phyloP scores from a whole-genome alignment of 164 flowering plant species.

The Echeveria elegans region DNA sequence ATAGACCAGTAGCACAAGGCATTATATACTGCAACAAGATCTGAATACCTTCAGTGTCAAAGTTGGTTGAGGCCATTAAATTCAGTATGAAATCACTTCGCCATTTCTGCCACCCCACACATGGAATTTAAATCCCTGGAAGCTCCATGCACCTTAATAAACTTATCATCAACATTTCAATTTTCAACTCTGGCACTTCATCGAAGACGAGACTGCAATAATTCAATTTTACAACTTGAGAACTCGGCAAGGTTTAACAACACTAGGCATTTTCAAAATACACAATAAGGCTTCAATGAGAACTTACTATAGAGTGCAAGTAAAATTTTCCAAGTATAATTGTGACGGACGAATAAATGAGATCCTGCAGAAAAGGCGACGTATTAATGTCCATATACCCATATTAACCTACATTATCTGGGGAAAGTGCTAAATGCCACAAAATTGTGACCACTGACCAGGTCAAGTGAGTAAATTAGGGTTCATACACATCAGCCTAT shows the following conservation, averaged over 20 bases:
- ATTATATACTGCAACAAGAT: background rate
- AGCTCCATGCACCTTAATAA: background rate
- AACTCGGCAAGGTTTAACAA: too few species aligned
- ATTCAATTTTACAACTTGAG: background rate
- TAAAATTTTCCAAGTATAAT: too few species aligned
- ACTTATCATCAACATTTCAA: background rate
- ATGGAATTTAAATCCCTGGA: background rate
- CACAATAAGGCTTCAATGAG: background rate
- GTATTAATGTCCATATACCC: background rate
- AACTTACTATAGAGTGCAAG: background rate
- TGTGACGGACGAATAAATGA: background rate
- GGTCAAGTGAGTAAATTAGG: background rate
- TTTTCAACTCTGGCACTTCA: background rate
- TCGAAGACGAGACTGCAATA: background rate
- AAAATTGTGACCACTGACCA: background rate
- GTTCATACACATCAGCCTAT: background rate
- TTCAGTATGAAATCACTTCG: background rate
- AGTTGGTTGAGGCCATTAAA: conserved; percentile 6
- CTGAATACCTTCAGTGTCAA: background rate
- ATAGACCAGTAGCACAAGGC: conserved; percentile 5
- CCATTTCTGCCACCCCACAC: background rate
- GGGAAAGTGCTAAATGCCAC: background rate
- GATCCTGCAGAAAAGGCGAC: background rate
- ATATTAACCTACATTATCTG: background rate
- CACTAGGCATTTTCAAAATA: background rate